Percentiles rank a stretch among this genome's conserved stretches.
These are phyloP conservation scores for Pseudotsuga menziesii DNA, from an alignment of 75 land plant genomes.

Conservation along the genomic window DNA sequence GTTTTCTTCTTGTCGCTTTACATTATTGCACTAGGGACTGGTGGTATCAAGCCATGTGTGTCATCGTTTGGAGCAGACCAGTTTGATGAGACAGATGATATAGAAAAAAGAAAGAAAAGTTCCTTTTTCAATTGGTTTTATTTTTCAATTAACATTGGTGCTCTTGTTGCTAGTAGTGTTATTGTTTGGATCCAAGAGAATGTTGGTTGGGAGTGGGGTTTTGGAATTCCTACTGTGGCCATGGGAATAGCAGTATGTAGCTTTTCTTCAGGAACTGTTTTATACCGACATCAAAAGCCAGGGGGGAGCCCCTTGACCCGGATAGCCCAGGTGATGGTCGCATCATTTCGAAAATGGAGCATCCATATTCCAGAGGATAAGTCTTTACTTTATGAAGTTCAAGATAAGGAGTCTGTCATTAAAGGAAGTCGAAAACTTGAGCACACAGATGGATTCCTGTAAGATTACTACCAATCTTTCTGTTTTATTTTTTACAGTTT, in stretches of 20 bases:
- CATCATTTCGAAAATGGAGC: slow-evolving; percentile 52
- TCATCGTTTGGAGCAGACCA: slow-evolving; percentile 85
- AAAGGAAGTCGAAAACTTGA: slow-evolving; percentile 77
- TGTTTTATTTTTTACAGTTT: background rate
- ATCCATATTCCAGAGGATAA: slow-evolving; percentile 35
- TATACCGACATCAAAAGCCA: slow-evolving; percentile 71
- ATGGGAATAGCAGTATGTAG: slow-evolving; percentile 60
- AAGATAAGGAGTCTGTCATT: slow-evolving; percentile 48
- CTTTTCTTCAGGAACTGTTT: slow-evolving; percentile 58
- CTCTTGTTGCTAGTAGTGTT: slow-evolving; percentile 59
- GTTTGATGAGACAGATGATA: slow-evolving; percentile 74
- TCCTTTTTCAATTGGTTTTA: slow-evolving; percentile 62
- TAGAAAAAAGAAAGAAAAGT: slow-evolving; percentile 50
- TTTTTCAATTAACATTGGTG: slow-evolving; percentile 72
- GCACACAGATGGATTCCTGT: slow-evolving; percentile 68
- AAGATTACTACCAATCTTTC: background rate
- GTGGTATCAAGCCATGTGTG: slow-evolving; percentile 53
- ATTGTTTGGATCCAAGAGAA: slow-evolving; percentile 80
- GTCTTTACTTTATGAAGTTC: slow-evolving; percentile 49
- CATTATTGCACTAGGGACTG: slow-evolving; percentile 78
- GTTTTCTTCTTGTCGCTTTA: slow-evolving; percentile 70
- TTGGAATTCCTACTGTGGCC: slow-evolving; percentile 69
- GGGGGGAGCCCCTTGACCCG: slow-evolving; percentile 85
- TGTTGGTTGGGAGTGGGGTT: slow-evolving; percentile 84
- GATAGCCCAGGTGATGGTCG: slow-evolving; percentile 73